phyloP scores from a whole-genome alignment of 2,329 filamentous ascomycete species.

The Colletotrichum sp. region DNA sequence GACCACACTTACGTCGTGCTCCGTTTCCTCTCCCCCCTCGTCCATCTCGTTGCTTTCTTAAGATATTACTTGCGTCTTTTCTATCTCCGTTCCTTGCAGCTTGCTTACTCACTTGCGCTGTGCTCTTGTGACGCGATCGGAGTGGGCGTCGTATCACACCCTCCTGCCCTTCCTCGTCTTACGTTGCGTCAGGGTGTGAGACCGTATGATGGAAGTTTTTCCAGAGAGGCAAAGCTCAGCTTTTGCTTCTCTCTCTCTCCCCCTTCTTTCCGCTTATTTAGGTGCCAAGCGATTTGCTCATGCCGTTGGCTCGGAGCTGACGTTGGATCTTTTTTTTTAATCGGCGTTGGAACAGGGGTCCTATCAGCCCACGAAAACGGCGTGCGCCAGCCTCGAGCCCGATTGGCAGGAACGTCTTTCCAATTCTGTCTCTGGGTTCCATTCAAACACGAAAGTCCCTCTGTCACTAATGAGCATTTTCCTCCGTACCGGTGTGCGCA shows the following conservation, averaged over 20 bases:
- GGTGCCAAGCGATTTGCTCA: neutral
- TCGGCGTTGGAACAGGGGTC: neutral
- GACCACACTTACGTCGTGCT: neutral
- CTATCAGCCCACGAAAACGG: slow-evolving; percentile 7
- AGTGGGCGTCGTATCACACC: neutral
- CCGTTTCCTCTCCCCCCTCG: neutral
- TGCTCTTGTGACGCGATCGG: slow-evolving; percentile 5
- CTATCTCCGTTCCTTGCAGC: slow-evolving; percentile 5
- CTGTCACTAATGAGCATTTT: neutral
- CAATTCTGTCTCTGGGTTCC: neutral
- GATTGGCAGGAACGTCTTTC: neutral
- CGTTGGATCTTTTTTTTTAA: neutral
- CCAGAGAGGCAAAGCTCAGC: neutral
- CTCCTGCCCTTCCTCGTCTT: neutral
- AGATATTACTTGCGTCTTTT: neutral
- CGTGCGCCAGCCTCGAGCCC: neutral
- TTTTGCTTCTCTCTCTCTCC: neutral
- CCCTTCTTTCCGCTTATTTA: neutral
- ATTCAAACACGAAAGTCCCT: neutral
- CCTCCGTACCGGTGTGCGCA: neutral
- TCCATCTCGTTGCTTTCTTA: neutral
- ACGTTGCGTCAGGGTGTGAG: neutral
- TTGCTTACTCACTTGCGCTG: neutral
- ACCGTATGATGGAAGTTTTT: neutral
- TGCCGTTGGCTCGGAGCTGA: neutral